Conservation (phyloP, 2,329 filamentous ascomycete genomes). For the Talaromyces islandicus region DNA sequence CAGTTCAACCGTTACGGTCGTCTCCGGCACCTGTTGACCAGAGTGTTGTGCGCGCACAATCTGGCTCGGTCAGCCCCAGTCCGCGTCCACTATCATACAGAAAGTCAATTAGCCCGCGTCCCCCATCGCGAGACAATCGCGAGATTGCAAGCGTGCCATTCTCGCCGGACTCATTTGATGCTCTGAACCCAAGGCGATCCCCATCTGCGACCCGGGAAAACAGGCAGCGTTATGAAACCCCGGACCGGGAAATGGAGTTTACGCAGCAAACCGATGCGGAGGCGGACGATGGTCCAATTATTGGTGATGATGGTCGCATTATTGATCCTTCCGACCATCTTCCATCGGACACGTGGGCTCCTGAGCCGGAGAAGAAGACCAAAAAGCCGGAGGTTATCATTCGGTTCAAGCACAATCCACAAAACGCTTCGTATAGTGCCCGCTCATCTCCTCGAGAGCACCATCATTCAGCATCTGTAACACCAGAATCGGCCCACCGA, state of each 20-base stretch:
- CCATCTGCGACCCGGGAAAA: conserved; percentile 25
- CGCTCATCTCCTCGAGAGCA: conserved; percentile 16
- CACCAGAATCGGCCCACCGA: conserved; percentile 20
- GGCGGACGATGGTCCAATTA: conserved; percentile 51
- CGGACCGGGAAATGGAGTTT: conserved; percentile 33
- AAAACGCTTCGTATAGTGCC: conserved; percentile 17
- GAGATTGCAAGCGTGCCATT: conserved; percentile 45
- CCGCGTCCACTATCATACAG: conserved; percentile 41
- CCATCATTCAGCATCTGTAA: conserved; percentile 20
- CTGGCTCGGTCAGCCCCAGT: conserved; percentile 28
- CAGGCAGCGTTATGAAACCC: conserved; percentile 31
- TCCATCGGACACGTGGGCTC: conserved; percentile 60
- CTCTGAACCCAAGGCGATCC: conserved; percentile 46
- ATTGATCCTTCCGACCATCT: conserved; percentile 63
- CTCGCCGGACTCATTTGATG: conserved; percentile 56
- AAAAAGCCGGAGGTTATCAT: conserved; percentile 44
- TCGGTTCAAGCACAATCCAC: conserved; percentile 37
- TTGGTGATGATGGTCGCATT: conserved; percentile 57
- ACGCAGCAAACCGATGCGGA: conserved; percentile 28
- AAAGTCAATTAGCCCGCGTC: conserved; percentile 56
- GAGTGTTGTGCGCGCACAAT: conserved; percentile 17
- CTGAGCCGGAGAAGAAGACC: conserved; percentile 56
- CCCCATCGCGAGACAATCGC: conserved; percentile 36
- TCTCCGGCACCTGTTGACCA: conserved; percentile 24
- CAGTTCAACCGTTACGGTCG: conserved; percentile 22